phyloP scores from a whole-genome alignment of 352 stramenopile genomes.

The Pythium volutum region DNA sequence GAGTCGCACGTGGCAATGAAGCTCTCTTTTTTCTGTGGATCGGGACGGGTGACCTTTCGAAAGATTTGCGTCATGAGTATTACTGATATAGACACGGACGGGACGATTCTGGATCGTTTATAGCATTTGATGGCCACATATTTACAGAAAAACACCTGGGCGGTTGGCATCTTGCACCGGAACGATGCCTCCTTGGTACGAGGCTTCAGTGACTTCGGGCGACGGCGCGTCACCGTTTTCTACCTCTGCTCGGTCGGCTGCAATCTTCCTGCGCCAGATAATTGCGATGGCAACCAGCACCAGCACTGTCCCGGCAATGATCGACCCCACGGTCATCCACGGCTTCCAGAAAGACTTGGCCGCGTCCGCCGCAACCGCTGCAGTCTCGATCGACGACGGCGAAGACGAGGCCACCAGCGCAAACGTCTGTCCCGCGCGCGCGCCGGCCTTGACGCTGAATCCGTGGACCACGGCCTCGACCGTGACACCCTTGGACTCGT shows the following conservation, averaged over 20 bases:
- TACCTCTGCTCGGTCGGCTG: neutral
- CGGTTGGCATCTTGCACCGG: neutral
- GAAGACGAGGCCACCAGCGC: slow-evolving; percentile 77
- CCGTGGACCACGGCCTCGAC: slow-evolving; percentile 63
- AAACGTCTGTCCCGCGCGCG: slow-evolving; percentile 55
- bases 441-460: slow-evolving; percentile 60
- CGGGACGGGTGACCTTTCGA: slow-evolving; percentile 11
- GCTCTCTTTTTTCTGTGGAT: slow-evolving; percentile 11
- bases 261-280: slow-evolving; percentile 37
- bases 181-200: slow-evolving; percentile 4
- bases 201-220: slow-evolving; percentile 3
- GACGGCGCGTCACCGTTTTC: slow-evolving; percentile 9
- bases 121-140: neutral
- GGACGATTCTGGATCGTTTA: neutral
- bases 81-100: neutral
- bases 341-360: slow-evolving; percentile 55
- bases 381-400: slow-evolving; percentile 37
- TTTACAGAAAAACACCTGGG: neutral
- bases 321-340: slow-evolving; percentile 69
- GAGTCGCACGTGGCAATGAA: neutral
- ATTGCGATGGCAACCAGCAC: slow-evolving; percentile 57
- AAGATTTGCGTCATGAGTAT: slow-evolving; percentile 2
- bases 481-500: slow-evolving; percentile 38
- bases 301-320: slow-evolving; percentile 44
- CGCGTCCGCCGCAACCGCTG: neutral